Base-by-base conservation (phyloP, 257 asterid genomes). In the Salvia splendens region DNA sequence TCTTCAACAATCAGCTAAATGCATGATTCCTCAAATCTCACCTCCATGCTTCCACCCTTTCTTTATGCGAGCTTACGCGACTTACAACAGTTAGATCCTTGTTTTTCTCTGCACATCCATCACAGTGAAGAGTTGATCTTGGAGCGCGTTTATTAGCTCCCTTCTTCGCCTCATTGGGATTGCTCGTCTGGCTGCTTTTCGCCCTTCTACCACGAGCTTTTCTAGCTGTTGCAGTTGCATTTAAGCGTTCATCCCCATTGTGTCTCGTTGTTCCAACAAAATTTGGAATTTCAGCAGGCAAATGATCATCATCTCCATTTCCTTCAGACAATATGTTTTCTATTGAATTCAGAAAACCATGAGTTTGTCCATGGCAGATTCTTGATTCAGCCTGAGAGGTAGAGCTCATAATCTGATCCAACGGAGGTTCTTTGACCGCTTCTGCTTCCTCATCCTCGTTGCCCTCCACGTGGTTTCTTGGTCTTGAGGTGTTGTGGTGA, bases 11-110 rank as follows among this genome's bases (percentile, higher is more conserved):
- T 8, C 12, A 51, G 42, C 24, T 1, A 20, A 58, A 53, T 70
- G 38, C 48, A 50, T 43, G 32, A 60, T 10, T 53, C 66, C 33
- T 49, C 3, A 60, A 12, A 14, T 64, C 61, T 88, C 92, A 91
- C 57, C 89, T 81, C 95, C 97, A 91, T 3, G 88, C 79, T 73
- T 84, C 95, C 56, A 73, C 81, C 64, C 87, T 71, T 62, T 83
- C 97, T 17, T 84, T 55, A 4, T 56, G 72, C 7, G 89, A 80
- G 78, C 82, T 87, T 36, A 85, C 64, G 6, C 89, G 80, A 65
- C 88, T 75, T 15, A 83, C 40, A 62, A 72, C 72, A 54, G 75
- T 79, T 33, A 64, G 4, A 17, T 77, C 88, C 73, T 79, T 79
- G 68, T 69, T 77, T 66, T 76, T 85, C 59, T 77, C 92, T 35